Evolutionary conservation across 2,329 filamentous ascomycete species (phyloP).

Genomic region (Pyrenochaeta sp.): DNA sequence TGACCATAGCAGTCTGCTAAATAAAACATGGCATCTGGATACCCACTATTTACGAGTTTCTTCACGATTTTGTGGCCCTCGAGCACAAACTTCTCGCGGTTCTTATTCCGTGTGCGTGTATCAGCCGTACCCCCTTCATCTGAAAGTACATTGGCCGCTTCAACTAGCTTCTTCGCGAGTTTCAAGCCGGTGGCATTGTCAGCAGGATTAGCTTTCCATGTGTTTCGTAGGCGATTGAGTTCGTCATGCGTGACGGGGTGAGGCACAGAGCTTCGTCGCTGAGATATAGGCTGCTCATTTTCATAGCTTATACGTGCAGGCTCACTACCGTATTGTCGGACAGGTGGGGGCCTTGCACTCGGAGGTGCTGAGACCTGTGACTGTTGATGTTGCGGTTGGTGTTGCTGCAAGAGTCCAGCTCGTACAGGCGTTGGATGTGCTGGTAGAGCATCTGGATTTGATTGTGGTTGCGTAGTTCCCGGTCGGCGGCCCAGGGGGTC

Average conservation of each 20-base stretch:
- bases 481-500: slow-evolving; percentile 42
- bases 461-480: slow-evolving; percentile 52
- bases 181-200: slow-evolving; percentile 76
- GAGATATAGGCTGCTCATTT: slow-evolving; percentile 26
- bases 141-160: slow-evolving; percentile 81
- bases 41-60: slow-evolving; percentile 78
- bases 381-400: slow-evolving; percentile 23
- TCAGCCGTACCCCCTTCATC: slow-evolving; percentile 79
- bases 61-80: slow-evolving; percentile 93
- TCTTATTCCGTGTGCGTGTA: slow-evolving; percentile 67
- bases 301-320: slow-evolving; percentile 48
- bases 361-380: slow-evolving; percentile 35
- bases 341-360: slow-evolving; percentile 57
- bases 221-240: slow-evolving; percentile 75
- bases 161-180: slow-evolving; percentile 83
- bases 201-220: slow-evolving; percentile 73
- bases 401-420: slow-evolving; percentile 57
- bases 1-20: slow-evolving; percentile 89
- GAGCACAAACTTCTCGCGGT: slow-evolving; percentile 81
- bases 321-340: slow-evolving; percentile 61
- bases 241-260: slow-evolving; percentile 78
- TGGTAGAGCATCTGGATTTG: slow-evolving; percentile 64
- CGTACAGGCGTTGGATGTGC: slow-evolving; percentile 65
- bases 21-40: slow-evolving; percentile 91
- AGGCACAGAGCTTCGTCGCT: slow-evolving; percentile 29